Conservation (phyloP, 331 rosid genomes). For the Dryas integrifolia region DNA sequence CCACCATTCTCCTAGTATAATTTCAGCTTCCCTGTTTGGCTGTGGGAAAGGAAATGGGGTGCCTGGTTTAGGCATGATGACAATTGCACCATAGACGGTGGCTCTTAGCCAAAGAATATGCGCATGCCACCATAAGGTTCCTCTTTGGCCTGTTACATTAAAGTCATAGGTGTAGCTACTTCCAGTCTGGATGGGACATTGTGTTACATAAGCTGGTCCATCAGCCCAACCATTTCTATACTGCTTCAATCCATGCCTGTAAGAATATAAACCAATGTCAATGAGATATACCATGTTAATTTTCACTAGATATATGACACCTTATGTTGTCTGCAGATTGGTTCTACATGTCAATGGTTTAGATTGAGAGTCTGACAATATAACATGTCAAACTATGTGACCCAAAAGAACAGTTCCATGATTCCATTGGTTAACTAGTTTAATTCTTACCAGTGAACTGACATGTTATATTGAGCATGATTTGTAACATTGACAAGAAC, state of each 20-base stretch:
- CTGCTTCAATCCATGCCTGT: conserved; percentile 78
- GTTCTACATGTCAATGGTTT: no score
- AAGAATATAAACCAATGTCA: conserved; percentile 7
- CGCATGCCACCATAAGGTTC: conserved; percentile 80
- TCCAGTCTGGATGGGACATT: conserved; percentile 62
- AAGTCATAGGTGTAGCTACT: conserved; percentile 55
- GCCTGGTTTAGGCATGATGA: conserved; percentile 64
- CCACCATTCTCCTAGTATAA: conserved; percentile 80
- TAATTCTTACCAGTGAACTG: conserved; percentile 63
- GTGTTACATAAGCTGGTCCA: conserved; percentile 77
- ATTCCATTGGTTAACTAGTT: not conserved
- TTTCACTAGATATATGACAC: not conserved
- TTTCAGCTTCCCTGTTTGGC: conserved; percentile 56
- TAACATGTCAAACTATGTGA: not conserved
- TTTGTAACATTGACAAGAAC: conserved; percentile 64
- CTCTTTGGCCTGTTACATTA: conserved; percentile 71
- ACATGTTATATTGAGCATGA: conserved; percentile 70
- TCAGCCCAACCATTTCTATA: conserved; percentile 81
- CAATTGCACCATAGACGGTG: conserved; percentile 74
- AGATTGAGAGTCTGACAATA: no score
- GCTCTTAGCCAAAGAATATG: conserved; percentile 81
- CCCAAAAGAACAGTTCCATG: not conserved
- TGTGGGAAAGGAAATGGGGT: conserved; percentile 64
- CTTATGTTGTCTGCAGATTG: no score
- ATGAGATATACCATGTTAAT: not conserved